phyloP scores from a whole-genome alignment of 176 grass and related monocot genomes.

The Thalia dealbata region DNA sequence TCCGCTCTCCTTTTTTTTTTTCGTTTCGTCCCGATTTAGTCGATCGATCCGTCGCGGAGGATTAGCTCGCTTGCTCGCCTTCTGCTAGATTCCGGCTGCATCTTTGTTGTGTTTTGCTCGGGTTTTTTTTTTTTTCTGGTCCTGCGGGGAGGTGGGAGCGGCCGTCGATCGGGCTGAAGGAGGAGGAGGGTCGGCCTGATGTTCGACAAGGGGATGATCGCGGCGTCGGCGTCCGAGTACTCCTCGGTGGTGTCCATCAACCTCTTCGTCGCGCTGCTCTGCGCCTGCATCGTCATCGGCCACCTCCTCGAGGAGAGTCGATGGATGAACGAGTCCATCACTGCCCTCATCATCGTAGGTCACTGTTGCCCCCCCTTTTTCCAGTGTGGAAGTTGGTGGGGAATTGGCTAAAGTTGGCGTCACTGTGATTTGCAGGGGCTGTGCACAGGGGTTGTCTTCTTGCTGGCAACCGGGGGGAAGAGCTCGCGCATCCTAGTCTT shows the following conservation, averaged over 20 bases:
- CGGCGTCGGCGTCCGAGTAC: conserved; percentile 65
- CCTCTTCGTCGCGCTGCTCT: conserved; percentile 74
- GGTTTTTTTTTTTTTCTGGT: no score
- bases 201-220: conserved; percentile 29
- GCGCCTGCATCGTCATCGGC: conserved; percentile 85
- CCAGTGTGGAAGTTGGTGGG: neutral
- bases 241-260: conserved; percentile 85
- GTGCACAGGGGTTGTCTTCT: conserved; percentile 76
- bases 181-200: conserved; percentile 27
- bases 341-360: conserved; percentile 71
- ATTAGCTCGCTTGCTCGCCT: neutral
- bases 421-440: conserved; percentile 42
- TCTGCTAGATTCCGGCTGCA: neutral
- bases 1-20: neutral
- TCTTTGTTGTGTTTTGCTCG: neutral
- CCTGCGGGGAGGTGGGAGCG: neutral
- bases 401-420: neutral
- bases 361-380: neutral
- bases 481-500: conserved; percentile 94
- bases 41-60: neutral
- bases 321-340: conserved; percentile 96
- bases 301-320: conserved; percentile 90
- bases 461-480: conserved; percentile 73
- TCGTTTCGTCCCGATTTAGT: neutral
- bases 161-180: neutral